Evolutionary conservation across 192 early-diverging fungal genomes (phyloP), one percentile per base, ranked within the genome.

Genomic region (Podila epigama): DNA sequence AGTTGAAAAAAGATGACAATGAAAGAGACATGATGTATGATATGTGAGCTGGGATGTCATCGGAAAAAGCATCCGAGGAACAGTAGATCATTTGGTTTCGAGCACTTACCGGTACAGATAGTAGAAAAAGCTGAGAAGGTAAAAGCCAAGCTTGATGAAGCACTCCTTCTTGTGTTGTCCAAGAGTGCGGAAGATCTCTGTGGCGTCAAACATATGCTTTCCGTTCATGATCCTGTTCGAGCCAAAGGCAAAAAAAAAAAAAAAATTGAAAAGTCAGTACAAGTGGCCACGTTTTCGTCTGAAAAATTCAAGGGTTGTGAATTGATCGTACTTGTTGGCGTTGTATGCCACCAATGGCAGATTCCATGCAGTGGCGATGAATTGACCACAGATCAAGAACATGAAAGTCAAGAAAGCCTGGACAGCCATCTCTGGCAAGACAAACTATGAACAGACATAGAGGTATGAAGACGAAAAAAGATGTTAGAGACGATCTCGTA

Each of bases 61-160:
- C 15, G 3, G 4, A 33, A 16, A 28, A 25, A 3, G 29, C n/a
- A 15, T 8, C 2, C 4, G 16, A 1, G 9, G 15, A 44, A 18
- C 16, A 0, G 34, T 20, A 31, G 29, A 33, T 7, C 8, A 32
- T 36, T n/a, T 27, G 32, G 0, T 48, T 20, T 3, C 18, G 25
- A 2, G 5, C 25, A 42, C 78, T 40, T 72, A 85, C 81, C 88
- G 87, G 69, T 96, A 98, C 34, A 94, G 81, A 65, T 92, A 96
- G 87, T 89, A 96, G 82, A 98, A 98, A 88, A 98, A 98, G 80
- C 88, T 90, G 35, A 98, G 77, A 58, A 99, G 88, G 67, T 97
- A 99, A 63, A 99, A 99, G 31, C 89, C 95, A 28, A 99, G 92
- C 82, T 99, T 99, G 83, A 95, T 86, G 75, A 98, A 98, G 83